Percentiles rank a stretch among this genome's conserved stretches.
Evolutionary conservation across 441 rosid genomes (phyloP).

Genomic region (Eruca vesicaria): DNA sequence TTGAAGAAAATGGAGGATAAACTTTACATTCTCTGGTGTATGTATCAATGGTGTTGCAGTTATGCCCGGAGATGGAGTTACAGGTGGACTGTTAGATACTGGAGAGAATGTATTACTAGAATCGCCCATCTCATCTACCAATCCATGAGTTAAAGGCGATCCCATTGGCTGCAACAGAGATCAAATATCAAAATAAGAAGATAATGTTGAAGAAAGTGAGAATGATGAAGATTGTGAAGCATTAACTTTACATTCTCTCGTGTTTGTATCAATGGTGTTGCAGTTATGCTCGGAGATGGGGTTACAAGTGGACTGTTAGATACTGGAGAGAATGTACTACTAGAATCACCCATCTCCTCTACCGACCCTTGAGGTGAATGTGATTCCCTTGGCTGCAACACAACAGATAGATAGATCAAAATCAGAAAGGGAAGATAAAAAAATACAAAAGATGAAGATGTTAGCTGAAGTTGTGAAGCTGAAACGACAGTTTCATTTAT

Average conservation of each 20-base stretch:
- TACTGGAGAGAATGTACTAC: not conserved
- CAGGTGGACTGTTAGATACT: too few relatives aligned
- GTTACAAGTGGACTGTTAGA: not conserved
- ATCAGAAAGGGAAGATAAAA: not conserved
- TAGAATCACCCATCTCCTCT: not conserved
- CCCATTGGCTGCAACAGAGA: conserved; percentile 38
- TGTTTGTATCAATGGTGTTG: not conserved
- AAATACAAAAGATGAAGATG: not conserved
- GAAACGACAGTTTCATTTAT: not conserved
- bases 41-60: not conserved
- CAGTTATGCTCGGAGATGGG: too few relatives aligned
- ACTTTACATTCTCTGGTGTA: not conserved
- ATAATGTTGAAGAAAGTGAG: too few relatives aligned
- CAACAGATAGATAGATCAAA: not conserved
- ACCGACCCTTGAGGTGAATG: conserved; percentile 28
- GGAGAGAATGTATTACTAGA: not conserved
- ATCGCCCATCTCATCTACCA: not conserved
- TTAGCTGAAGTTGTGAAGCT: not conserved
- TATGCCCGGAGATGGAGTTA: not conserved
- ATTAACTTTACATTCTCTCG: conserved; percentile 1
- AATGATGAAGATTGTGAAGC: too few relatives aligned
- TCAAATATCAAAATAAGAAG: too few relatives aligned
- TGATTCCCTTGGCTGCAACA: conserved; percentile 42
- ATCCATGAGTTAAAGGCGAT: conserved; percentile 33
- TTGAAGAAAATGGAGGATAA: not conserved